phyloP scores from a whole-genome alignment of 148 eudicot species.

The Amaranthus cruentus region DNA sequence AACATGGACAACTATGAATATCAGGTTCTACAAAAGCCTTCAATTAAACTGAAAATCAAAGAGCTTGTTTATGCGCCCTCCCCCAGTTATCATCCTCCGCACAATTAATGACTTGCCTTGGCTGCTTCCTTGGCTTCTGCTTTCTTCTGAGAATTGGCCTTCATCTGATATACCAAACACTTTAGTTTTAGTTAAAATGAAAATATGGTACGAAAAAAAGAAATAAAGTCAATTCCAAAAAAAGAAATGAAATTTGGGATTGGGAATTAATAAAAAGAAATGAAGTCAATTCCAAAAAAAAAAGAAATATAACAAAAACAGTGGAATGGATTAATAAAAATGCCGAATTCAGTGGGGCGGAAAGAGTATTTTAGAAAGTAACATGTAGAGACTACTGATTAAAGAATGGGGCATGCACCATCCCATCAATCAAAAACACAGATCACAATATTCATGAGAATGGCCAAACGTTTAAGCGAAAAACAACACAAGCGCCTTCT shows the following conservation, averaged over 20 bases:
- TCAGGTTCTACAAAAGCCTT: slow-evolving; percentile 23
- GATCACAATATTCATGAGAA: neutral
- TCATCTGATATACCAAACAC: slow-evolving; percentile 39
- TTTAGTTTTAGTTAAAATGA: neutral
- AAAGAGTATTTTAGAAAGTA: too few species aligned
- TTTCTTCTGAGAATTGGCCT: slow-evolving; percentile 65
- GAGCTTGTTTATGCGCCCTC: slow-evolving; percentile 23
- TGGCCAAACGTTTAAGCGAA: neutral
- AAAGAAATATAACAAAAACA: too few species aligned
- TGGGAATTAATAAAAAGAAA: too few species aligned
- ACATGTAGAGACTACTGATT: neutral
- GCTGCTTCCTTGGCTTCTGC: slow-evolving; percentile 71
- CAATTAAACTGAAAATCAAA: slow-evolving; percentile 14
- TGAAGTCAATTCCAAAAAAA: too few species aligned
- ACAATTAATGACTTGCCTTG: slow-evolving; percentile 53
- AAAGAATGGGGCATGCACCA: neutral
- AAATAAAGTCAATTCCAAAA: too few species aligned
- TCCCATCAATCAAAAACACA: neutral
- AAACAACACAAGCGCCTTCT: neutral
- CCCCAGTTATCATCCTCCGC: neutral
- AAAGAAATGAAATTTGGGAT: too few species aligned
- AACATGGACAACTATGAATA: slow-evolving; percentile 22
- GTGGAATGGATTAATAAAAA: too few species aligned
- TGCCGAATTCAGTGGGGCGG: too few species aligned
- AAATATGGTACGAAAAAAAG: too few species aligned